Evolutionary conservation across 1,139 yeast species (phyloP).

Genomic region (Saccharomyces hybrid): DNA sequence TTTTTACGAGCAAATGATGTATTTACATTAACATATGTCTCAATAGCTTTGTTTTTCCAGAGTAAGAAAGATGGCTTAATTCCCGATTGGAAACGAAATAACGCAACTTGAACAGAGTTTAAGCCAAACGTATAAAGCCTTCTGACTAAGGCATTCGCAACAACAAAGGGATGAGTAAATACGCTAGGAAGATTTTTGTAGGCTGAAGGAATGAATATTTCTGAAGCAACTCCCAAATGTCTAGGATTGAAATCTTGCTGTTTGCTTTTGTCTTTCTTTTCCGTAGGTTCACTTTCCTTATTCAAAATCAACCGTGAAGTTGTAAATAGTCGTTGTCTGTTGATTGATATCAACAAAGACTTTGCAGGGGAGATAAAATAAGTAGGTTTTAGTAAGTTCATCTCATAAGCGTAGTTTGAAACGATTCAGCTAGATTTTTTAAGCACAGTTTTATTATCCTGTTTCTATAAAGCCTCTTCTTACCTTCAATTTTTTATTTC

Average conservation of each 20-base stretch:
- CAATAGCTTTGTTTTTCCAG: conserved; percentile 74
- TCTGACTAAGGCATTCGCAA: conserved; percentile 39
- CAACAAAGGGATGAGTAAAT: conserved; percentile 37
- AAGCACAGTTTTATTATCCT: background rate
- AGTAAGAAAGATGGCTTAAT: conserved; percentile 56
- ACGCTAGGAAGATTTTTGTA: conserved; percentile 40
- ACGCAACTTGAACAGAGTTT: conserved; percentile 58
- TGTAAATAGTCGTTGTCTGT: background rate
- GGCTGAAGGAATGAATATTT: conserved; percentile 45
- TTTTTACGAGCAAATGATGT: conserved; percentile 55
- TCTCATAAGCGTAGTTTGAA: background rate
- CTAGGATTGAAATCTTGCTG: conserved; percentile 33
- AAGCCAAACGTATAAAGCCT: conserved; percentile 49
- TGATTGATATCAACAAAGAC: background rate
- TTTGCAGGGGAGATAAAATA: background rate
- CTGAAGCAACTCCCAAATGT: conserved; percentile 41
- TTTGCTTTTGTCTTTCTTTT: conserved; percentile 4
- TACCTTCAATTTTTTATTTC: too few species aligned
- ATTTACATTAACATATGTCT: conserved; percentile 56
- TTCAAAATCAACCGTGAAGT: conserved; percentile 3
- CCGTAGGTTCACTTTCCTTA: conserved; percentile 4
- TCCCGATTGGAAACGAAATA: conserved; percentile 56
- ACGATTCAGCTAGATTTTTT: background rate
- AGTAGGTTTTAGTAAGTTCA: background rate
- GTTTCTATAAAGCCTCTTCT: background rate